phyloP scores from a whole-genome alignment of 2,329 filamentous ascomycete species.

The Pseudomassariella vexata region DNA sequence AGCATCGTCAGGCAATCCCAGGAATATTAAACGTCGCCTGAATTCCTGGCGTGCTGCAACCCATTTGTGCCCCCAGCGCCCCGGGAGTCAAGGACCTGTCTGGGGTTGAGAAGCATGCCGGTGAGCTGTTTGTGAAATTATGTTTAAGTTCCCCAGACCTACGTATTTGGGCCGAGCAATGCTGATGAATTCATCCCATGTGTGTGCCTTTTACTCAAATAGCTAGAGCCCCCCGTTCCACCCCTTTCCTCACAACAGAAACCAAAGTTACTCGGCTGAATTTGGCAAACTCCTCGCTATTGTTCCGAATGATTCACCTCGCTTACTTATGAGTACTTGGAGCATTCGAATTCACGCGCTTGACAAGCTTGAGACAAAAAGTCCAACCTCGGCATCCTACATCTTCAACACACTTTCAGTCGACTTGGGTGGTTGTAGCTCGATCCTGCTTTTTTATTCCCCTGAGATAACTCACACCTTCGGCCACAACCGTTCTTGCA shows the following conservation, averaged over 20 bases:
- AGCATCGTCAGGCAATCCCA: not conserved
- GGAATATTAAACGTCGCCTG: constrained; percentile 1
- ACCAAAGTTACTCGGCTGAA: too few relatives aligned
- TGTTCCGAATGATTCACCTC: too few relatives aligned
- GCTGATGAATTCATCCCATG: constrained; percentile 5
- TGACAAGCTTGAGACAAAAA: not conserved
- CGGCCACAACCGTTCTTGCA: constrained; percentile 1
- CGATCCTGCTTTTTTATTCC: not conserved
- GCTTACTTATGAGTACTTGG: too few relatives aligned
- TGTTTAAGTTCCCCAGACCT: not conserved
- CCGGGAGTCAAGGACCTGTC: too few relatives aligned
- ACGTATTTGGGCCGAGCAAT: constrained; percentile 1
- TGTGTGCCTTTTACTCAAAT: constrained; percentile 1
- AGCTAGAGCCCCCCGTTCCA: constrained; percentile 1
- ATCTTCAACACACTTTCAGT: not conserved
- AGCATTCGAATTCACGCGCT: constrained; percentile 1
- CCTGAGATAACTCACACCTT: not conserved
- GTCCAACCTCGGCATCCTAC: not conserved
- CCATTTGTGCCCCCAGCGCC: constrained; percentile 5
- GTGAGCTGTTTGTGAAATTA: constrained; percentile 4
- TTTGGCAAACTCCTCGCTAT: too few relatives aligned
- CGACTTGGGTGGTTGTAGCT: not conserved
- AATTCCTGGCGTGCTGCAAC: constrained; percentile 3
- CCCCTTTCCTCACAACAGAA: constrained; percentile 1
- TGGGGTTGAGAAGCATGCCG: constrained; percentile 4